Conservation (phyloP, 768 basidiomycete genomes). For the Boletus sensibilis region DNA sequence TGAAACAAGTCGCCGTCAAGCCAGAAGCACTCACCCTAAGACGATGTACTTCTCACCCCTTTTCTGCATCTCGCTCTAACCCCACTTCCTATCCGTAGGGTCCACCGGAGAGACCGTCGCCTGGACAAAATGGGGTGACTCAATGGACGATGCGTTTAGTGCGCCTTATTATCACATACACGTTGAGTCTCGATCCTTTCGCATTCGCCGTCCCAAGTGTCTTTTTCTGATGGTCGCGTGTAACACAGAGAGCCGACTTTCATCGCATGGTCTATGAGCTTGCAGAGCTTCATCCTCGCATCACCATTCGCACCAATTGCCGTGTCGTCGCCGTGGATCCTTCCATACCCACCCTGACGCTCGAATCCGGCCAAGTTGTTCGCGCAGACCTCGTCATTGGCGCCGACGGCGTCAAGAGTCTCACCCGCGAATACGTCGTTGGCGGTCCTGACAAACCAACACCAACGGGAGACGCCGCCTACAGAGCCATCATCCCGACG, state of each 20-base stretch:
- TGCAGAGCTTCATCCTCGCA: constrained; percentile 34
- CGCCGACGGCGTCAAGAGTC: constrained; percentile 55
- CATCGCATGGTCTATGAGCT: constrained; percentile 39
- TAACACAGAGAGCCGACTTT: constrained; percentile 44
- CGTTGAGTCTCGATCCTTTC: constrained; percentile 13
- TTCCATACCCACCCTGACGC: constrained; percentile 34
- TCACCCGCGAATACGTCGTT: constrained; percentile 48
- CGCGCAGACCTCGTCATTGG: constrained; percentile 46
- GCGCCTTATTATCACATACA: constrained; percentile 38
- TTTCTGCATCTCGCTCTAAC: not conserved
- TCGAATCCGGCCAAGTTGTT: constrained; percentile 44
- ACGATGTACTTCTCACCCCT: constrained; percentile 36
- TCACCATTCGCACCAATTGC: constrained; percentile 35
- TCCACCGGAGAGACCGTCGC: constrained; percentile 36
- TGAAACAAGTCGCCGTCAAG: constrained; percentile 38
- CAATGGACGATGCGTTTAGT: constrained; percentile 33
- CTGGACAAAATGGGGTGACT: constrained; percentile 37
- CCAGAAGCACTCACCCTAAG: constrained; percentile 41
- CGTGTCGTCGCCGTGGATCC: constrained; percentile 39
- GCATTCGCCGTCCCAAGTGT: not conserved
- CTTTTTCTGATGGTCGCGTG: not conserved
- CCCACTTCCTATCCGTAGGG: constrained; percentile 14
- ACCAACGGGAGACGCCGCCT: constrained; percentile 63
- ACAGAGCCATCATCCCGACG: constrained; percentile 52
- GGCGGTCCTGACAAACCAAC: constrained; percentile 45